These are phyloP conservation scores for Boechera divaricarpa DNA, from an alignment of 345 rosid species.

Conservation along the genomic window DNA sequence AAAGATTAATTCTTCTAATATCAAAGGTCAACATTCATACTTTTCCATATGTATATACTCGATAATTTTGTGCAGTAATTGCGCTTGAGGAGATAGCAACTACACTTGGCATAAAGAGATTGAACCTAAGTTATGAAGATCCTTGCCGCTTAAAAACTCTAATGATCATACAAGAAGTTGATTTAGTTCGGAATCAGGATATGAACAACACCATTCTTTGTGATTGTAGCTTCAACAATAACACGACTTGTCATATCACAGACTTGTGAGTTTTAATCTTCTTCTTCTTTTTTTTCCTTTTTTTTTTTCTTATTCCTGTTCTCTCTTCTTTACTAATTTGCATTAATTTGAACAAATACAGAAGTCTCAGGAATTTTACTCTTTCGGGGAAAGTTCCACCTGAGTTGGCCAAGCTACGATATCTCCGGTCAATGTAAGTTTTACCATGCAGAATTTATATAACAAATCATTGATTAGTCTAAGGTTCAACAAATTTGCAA, in stretches of 20 bases:
- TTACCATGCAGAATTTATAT: background rate
- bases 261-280: too few relatives aligned
- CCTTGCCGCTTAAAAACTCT: background rate
- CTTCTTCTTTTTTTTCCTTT: background rate
- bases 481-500: background rate
- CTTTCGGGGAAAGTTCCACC: conserved; percentile 27
- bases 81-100: conserved; percentile 35
- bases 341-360: background rate
- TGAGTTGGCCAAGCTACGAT: conserved; percentile 9
- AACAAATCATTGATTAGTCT: background rate
- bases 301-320: too few relatives aligned
- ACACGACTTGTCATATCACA: too few relatives aligned
- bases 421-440: conserved; percentile 15
- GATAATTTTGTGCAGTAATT: background rate
- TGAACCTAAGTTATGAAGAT: background rate
- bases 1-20: background rate
- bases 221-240: too few relatives aligned
- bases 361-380: background rate
- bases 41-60: too few relatives aligned
- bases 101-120: conserved; percentile 29
- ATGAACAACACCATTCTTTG: too few relatives aligned
- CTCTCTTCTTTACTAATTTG: background rate
- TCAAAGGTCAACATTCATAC: too few relatives aligned
- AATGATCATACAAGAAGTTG: background rate
- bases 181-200: background rate